Conservation (phyloP, 331 rosid genomes). For the Quercus phellos region DNA sequence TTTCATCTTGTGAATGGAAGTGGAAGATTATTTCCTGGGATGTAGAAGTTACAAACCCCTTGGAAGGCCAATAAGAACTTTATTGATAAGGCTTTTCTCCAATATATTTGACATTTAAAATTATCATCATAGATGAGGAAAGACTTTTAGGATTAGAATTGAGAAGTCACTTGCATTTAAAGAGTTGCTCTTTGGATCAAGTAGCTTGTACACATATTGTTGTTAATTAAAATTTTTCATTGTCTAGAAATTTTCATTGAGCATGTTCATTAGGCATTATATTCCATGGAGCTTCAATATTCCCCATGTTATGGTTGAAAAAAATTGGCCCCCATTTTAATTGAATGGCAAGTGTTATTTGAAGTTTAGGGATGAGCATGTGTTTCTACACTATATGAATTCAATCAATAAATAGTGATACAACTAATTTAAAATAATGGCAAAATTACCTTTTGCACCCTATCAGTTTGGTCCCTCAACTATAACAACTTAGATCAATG, state of each 20-base stretch:
- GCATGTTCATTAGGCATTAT: too few species aligned
- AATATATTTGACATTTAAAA: neutral
- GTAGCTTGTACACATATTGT: neutral
- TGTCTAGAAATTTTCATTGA: neutral
- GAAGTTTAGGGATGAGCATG: too few species aligned
- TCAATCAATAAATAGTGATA: too few species aligned
- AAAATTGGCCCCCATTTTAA: too few species aligned
- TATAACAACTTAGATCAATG: too few species aligned
- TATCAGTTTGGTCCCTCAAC: too few species aligned
- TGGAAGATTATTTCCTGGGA: neutral
- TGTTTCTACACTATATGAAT: too few species aligned
- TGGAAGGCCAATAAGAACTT: neutral
- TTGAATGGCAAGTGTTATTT: too few species aligned
- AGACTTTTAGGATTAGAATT: neutral
- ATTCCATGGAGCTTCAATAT: too few species aligned
- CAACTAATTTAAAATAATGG: too few species aligned
- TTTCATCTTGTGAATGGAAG: neutral
- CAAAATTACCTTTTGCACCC: too few species aligned
- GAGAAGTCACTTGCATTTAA: neutral
- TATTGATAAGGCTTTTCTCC: neutral
- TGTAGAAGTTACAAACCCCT: neutral
- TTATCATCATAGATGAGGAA: neutral
- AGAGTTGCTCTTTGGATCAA: neutral
- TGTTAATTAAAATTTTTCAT: neutral
- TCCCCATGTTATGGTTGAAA: too few species aligned